These are phyloP conservation scores for Combretum micranthum DNA, from an alignment of 345 rosid genomes.

Conservation along the genomic window DNA sequence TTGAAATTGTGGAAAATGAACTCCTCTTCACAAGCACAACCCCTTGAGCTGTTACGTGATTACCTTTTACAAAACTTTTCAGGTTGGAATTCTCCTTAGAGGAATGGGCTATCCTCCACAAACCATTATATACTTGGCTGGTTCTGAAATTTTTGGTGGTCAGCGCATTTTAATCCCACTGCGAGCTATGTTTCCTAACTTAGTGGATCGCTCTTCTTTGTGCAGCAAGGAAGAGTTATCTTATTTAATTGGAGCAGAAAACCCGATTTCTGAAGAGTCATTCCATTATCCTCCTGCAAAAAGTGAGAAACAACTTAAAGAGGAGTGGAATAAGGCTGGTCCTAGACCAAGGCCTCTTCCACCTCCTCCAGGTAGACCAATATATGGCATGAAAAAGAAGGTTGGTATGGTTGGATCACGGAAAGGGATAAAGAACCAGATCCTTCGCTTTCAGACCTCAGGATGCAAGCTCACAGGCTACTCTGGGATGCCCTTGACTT, in stretches of 20 bases:
- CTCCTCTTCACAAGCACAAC: too few species aligned
- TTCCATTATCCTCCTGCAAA: constrained; percentile 41
- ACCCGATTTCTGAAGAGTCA: constrained; percentile 43
- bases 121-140: constrained; percentile 84
- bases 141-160: constrained; percentile 94
- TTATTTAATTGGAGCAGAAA: constrained; percentile 78
- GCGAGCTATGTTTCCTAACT: constrained; percentile 79
- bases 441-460: constrained; percentile 67
- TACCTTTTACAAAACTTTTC: constrained; percentile 22
- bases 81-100: constrained; percentile 91
- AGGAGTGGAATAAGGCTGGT: constrained; percentile 90
- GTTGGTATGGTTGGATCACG: constrained; percentile 97
- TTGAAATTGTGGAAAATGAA: too few species aligned
- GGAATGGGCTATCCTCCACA: constrained; percentile 86
- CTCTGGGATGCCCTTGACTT: constrained; percentile 98
- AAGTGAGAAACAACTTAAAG: constrained; percentile 63
- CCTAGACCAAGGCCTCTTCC: constrained; percentile 99
- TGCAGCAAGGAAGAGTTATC: constrained; percentile 70
- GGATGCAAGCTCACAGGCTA: constrained; percentile 83
- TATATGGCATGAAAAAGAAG: constrained; percentile 95
- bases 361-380: constrained; percentile 94
- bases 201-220: constrained; percentile 70
- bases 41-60: too few species aligned
- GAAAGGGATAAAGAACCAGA: constrained; percentile 75
- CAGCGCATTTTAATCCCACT: constrained; percentile 86